Evolutionary conservation across 495 filamentous ascomycete genomes (phyloP), one percentile per base, ranked within the genome.

Genomic region (Patellaria atrata): DNA sequence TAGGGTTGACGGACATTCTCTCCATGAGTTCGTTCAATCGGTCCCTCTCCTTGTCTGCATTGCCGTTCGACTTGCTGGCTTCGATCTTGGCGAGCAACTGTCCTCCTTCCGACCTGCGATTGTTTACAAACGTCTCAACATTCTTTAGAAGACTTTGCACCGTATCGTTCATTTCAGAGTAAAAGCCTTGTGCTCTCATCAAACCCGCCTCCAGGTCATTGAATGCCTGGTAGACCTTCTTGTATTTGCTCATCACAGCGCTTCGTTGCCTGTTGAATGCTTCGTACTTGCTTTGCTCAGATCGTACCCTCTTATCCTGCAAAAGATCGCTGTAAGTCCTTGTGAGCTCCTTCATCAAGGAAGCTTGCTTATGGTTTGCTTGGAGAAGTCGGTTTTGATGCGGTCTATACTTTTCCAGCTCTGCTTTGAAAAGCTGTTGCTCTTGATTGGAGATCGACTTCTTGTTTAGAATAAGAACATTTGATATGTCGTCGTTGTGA

Each of bases 61-160:
- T 81, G 49, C 62, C 74, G 28, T 62, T 71, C 2, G 70, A 70
- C 46, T 75, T 77, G 32, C 78, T 74, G 38, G 75, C 70, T 57
- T 96, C 89, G 37, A 97, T 97, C 43, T 83, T 78, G 43, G 67
- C 70, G 5, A 97, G 65, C 16, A 96, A 65, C 50, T 92, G 82
- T 1, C 85, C 82, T 13, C 89, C 89, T 58, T 97, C 89, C 1
- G 82, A 78, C 28, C 86, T 68, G 22, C 89, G 71, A 49, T 96
- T 97, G 62, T 79, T 87, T 37, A 97, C 87, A 53, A 96, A 97
- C 3, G 78, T 80, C 45, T 94, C 86, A 9, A 96, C 87, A 48
- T 97, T 97, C 64, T 94, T 87, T 39, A 82, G 75, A n/a, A 96
- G 62, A 48, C 80, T 92, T 27, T 94, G 82, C 2, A 91, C 85